These are phyloP conservation scores for Podospora fimiseda DNA, from an alignment of 495 filamentous ascomycete genomes.

Conservation along the genomic window DNA sequence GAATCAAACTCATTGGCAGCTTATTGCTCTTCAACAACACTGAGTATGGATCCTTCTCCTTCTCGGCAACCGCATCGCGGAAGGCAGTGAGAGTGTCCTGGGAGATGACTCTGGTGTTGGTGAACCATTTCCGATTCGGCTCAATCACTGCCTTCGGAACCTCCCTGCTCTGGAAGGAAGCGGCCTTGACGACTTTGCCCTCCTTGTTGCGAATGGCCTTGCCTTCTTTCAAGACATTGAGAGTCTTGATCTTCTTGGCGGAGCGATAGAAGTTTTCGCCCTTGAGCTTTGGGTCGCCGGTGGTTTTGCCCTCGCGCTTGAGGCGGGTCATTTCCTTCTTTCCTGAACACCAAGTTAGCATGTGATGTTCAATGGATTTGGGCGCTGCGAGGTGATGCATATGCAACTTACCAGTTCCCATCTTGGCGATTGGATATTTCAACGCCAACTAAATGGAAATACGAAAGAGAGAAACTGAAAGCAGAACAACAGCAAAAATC, in stretches of 20 bases:
- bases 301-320: conserved; percentile 68
- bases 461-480: conserved; percentile 4
- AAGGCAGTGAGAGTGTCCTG: conserved; percentile 68
- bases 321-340: conserved; percentile 88
- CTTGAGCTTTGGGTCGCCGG: conserved; percentile 84
- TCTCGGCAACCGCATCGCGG: conserved; percentile 85
- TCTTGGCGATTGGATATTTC: conserved; percentile 35
- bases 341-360: conserved; percentile 24
- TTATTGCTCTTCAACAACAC: conserved; percentile 94
- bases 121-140: conserved; percentile 77
- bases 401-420: conserved; percentile 62
- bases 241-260: conserved; percentile 78
- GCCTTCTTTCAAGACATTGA: conserved; percentile 82
- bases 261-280: conserved; percentile 60
- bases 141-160: conserved; percentile 80
- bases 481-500: neutral
- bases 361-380: neutral
- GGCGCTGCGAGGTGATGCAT: neutral
- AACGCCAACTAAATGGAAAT: conserved; percentile 5
- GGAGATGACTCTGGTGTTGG: conserved; percentile 53
- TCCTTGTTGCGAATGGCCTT: conserved; percentile 66
- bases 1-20: conserved; percentile 35
- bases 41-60: conserved; percentile 80
- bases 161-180: conserved; percentile 69
- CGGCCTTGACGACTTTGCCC: conserved; percentile 72